These are phyloP conservation scores for Elongisporangium undulatum DNA, from an alignment of 352 stramenopile genomes.

Conservation along the genomic window DNA sequence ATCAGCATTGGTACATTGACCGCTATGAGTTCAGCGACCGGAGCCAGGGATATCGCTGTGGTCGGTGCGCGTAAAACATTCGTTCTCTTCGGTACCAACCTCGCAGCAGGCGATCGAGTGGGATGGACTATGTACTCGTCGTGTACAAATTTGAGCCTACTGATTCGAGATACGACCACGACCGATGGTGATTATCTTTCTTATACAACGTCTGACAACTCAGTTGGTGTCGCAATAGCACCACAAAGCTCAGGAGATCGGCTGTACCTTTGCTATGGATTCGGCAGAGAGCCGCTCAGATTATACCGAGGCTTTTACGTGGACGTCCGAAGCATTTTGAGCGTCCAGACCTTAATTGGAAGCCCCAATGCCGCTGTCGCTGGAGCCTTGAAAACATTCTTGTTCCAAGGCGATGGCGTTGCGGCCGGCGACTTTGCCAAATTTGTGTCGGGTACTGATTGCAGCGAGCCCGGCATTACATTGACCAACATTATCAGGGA, in stretches of 20 bases:
- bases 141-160: conserved; percentile 33
- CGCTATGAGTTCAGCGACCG: conserved; percentile 23
- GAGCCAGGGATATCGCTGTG: conserved; percentile 48
- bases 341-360: conserved; percentile 38
- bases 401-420: conserved; percentile 63
- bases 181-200: conserved; percentile 46
- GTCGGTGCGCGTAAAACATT: conserved; percentile 41
- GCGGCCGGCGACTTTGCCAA: conserved; percentile 53
- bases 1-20: conserved; percentile 53
- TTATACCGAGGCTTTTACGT: conserved; percentile 40
- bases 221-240: conserved; percentile 34
- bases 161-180: conserved; percentile 20
- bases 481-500: conserved; percentile 58
- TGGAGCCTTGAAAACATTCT: conserved; percentile 46
- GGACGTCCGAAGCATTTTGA: conserved; percentile 56
- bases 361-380: conserved; percentile 37
- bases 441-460: conserved; percentile 43
- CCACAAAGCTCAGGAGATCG: conserved; percentile 45
- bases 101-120: conserved; percentile 38
- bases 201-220: conserved; percentile 20
- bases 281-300: conserved; percentile 48
- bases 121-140: conserved; percentile 35
- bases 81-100: conserved; percentile 37
- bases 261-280: conserved; percentile 64
- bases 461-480: conserved; percentile 27